Conservation (phyloP, 2,329 filamentous ascomycete genomes). For the Helicocarpus griseus region DNA sequence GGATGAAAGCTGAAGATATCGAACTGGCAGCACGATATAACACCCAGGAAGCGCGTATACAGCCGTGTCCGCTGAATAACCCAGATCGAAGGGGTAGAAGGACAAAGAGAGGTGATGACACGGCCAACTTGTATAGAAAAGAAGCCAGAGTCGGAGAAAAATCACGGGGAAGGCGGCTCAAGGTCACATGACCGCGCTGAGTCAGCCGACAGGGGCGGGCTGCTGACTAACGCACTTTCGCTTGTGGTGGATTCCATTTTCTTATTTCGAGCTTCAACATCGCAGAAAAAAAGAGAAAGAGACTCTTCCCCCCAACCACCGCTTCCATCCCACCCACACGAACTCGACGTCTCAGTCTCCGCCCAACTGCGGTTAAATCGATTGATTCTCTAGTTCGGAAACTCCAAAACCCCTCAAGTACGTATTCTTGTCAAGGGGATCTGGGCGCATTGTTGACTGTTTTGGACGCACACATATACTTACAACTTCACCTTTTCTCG, state of each 20-base stretch:
- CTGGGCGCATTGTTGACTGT: background rate
- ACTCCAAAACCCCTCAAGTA: constrained; percentile 8
- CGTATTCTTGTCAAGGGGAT: background rate
- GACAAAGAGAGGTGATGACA: background rate
- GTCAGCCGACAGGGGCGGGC: no score
- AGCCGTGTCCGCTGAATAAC: background rate
- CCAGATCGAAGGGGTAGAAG: background rate
- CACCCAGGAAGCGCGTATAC: background rate
- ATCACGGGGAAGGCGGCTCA: background rate
- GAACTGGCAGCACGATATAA: background rate
- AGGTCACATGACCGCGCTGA: background rate
- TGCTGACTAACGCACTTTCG: constrained; percentile 4
- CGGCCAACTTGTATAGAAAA: background rate
- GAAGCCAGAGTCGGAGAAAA: background rate
- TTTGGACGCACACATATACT: background rate
- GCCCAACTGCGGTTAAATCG: constrained; percentile 98
- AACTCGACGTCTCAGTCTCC: constrained; percentile 99
- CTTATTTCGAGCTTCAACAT: background rate
- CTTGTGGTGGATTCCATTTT: background rate
- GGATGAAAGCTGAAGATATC: background rate
- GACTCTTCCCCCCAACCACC: background rate
- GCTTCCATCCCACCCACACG: constrained; percentile 35
- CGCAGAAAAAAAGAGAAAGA: background rate
- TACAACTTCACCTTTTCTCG: constrained; percentile 5
- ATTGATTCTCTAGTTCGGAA: constrained; percentile 64